Conservation (phyloP, 164 flowering plant species). For the Vitis cinerea region DNA sequence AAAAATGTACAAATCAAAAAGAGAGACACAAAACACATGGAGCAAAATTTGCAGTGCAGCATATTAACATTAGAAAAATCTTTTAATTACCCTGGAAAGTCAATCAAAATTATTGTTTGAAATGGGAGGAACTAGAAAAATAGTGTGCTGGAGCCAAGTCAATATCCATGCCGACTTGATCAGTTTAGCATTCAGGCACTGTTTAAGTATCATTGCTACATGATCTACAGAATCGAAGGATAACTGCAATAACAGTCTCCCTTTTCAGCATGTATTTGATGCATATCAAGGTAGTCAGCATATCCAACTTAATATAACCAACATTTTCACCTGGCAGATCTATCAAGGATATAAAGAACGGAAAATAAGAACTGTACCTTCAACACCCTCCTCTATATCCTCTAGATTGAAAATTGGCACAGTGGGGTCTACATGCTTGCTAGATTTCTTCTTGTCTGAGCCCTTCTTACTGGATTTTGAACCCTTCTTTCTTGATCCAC, state of each 20-base stretch:
- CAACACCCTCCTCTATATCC: slow-evolving; percentile 91
- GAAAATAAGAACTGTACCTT: slow-evolving; percentile 47
- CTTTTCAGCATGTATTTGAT: background rate
- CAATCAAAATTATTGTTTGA: background rate
- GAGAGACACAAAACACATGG: background rate
- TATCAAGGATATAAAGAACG: background rate
- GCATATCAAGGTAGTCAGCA: background rate
- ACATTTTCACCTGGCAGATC: background rate
- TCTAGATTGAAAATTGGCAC: slow-evolving; percentile 79
- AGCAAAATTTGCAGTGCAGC: background rate
- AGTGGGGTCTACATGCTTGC: slow-evolving; percentile 66
- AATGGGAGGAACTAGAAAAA: background rate
- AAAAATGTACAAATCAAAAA: background rate
- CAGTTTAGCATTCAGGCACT: background rate
- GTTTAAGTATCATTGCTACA: background rate
- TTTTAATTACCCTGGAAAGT: background rate
- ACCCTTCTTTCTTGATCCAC: slow-evolving; percentile 61
- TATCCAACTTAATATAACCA: background rate
- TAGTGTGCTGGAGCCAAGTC: background rate
- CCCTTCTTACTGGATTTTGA: slow-evolving; percentile 60
- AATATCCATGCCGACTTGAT: background rate
- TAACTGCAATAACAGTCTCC: too few species aligned
- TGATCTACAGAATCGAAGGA: background rate
- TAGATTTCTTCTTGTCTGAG: slow-evolving; percentile 60
- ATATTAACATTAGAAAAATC: background rate